A percentile compares a stretch with the other conserved stretches of the same genome.
These are phyloP conservation scores for Grammothele lineata DNA, from an alignment of 768 basidiomycete genomes.

Conservation along the genomic window DNA sequence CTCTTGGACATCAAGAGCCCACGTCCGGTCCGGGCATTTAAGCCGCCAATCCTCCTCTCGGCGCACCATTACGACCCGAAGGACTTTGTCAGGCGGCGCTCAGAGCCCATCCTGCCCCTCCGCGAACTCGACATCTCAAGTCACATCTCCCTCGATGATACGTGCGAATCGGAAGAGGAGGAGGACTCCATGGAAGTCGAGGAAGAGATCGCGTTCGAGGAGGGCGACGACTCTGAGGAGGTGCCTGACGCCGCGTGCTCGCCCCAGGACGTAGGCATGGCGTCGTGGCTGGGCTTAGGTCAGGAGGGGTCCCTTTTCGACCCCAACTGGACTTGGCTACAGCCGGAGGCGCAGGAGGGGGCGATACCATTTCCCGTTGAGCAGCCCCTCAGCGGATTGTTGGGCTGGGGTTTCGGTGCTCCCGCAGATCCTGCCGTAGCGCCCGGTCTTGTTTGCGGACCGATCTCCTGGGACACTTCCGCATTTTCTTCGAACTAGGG, in stretches of 20 bases:
- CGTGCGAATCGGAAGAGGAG: slow-evolving; percentile 11
- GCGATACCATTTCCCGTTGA: background rate
- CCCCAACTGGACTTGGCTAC: slow-evolving; percentile 12
- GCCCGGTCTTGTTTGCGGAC: no score
- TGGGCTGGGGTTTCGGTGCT: slow-evolving; percentile 5
- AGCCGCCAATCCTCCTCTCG: slow-evolving; percentile 12
- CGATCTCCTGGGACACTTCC: background rate
- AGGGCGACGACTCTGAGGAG: slow-evolving; percentile 8
- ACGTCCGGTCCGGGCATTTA: slow-evolving; percentile 14
- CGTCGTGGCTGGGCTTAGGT: background rate
- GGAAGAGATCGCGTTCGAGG: slow-evolving; percentile 4
- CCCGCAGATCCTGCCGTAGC: background rate
- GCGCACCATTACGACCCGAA: slow-evolving; percentile 12
- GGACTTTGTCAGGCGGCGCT: slow-evolving; percentile 13
- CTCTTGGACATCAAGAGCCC: slow-evolving; percentile 13
- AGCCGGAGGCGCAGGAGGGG: background rate
- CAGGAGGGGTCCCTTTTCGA: slow-evolving; percentile 12
- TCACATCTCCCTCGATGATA: slow-evolving; percentile 6
- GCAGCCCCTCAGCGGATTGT: background rate
- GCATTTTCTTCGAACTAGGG: background rate
- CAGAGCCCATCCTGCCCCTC: slow-evolving; percentile 12
- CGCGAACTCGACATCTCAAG: slow-evolving; percentile 12
- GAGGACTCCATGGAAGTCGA: slow-evolving; percentile 8
- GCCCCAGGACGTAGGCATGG: slow-evolving; percentile 3
- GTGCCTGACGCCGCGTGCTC: slow-evolving; percentile 4